Evolutionary conservation across 2,329 filamentous ascomycete species (phyloP).

Genomic region (Fusarium kyushuense): DNA sequence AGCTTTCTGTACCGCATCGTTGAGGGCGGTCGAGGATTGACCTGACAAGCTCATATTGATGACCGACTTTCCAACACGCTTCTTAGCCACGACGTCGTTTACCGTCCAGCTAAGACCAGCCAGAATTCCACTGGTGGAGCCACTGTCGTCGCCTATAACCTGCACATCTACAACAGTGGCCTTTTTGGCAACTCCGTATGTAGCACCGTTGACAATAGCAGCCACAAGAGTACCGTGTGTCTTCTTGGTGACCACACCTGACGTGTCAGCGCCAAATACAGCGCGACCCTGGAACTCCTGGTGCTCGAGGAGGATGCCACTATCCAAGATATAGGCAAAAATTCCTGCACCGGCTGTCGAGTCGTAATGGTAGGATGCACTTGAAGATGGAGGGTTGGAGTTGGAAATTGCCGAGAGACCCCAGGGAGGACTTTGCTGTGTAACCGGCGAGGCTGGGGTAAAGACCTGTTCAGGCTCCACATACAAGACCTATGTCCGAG

Average conservation of each 20-base stretch:
- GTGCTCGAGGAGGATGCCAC: slow-evolving; percentile 2
- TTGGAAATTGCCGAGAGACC: slow-evolving; percentile 16
- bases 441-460: not conserved
- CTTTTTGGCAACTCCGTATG: slow-evolving; percentile 32
- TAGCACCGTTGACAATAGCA: slow-evolving; percentile 13
- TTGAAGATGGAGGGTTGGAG: slow-evolving; percentile 8
- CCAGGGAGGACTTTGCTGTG: slow-evolving; percentile 10
- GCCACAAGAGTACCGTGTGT: slow-evolving; percentile 26
- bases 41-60: slow-evolving; percentile 58
- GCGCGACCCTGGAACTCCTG: slow-evolving; percentile 22
- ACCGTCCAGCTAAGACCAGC: slow-evolving; percentile 51
- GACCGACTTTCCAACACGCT: slow-evolving; percentile 51
- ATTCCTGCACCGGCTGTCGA: slow-evolving; percentile 9
- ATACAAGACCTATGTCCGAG: not conserved
- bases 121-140: slow-evolving; percentile 36
- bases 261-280: slow-evolving; percentile 4
- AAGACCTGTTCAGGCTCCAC: slow-evolving; percentile 1
- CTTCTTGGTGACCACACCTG: not conserved
- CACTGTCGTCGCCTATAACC: not conserved
- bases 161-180: slow-evolving; percentile 19
- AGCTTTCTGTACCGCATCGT: slow-evolving; percentile 34
- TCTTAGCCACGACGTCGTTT: slow-evolving; percentile 47
- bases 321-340: slow-evolving; percentile 25
- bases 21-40: slow-evolving; percentile 7
- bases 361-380: slow-evolving; percentile 13